Evolutionary conservation across 2,329 filamentous ascomycete genomes (phyloP), one percentile per base, ranked within the genome.

Genomic region (Berkeleyomyces rouxiae): DNA sequence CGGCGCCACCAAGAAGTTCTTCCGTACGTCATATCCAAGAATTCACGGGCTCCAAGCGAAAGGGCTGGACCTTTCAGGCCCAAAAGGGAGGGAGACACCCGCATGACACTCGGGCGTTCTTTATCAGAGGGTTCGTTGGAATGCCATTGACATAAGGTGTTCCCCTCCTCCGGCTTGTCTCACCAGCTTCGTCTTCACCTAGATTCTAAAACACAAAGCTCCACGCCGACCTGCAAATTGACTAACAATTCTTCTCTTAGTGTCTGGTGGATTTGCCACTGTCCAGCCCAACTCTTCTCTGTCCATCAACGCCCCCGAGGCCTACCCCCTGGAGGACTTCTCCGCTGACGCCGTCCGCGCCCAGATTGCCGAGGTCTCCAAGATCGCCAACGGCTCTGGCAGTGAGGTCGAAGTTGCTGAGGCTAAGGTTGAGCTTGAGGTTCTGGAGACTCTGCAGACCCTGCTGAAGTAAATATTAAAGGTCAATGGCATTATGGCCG

Each of bases 301-400:
- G 76, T 96, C 89, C 87, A 96, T 99, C 82, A 99, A 97, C 79
- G 91, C 93, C 69, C 88, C 95, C 66, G 93, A 99, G 82, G 93
- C 88, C 65, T 97, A 85, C 81, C 80, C 92, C 67, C 78, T 99
- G 65, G 93, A 97, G 77, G 90, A 96, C 73, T 99, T 99, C 82
- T 96, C 88, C 81, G 79, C 84, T 69, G 93, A 97, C 67, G 85
- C 88, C 68, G 88, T 99, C 75, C 84, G 83, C 73, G 83, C 86
- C 72, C 92, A 96, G 80, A 90, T 97, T 71, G 78, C 88, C 66
- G 93, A 99, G 80, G 90, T 91, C 68, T 89, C 96, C 79, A 97
- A 96, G 85, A 86, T 97, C 73, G 90, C 86, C 70, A 84, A 78
- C 74, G 93, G 93, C 72, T 84, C 80, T 73, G 93, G 92, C 72